Base-by-base conservation (phyloP, 805 yeast genomes). In the Yarrowia porcina region DNA sequence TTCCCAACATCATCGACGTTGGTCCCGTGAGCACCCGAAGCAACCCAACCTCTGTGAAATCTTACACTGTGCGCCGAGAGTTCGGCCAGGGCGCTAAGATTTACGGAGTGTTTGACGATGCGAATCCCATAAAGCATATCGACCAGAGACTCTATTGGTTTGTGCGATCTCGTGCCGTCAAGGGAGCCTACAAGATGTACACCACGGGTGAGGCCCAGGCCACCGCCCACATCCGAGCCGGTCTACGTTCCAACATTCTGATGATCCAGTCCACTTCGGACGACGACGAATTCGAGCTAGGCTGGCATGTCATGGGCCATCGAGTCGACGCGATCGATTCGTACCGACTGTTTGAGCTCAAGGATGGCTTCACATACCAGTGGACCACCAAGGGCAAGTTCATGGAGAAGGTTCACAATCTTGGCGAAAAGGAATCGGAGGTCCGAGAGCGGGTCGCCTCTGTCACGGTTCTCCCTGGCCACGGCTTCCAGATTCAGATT, bases 391-490 rank as follows among this genome's bases (percentile, higher is more conserved):
- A 77, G 59, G 88, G 87, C 18, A 81, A 79, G 66, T 83, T 77
- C 72, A 74, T 85, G 59, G 89, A 85, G 70, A 76, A 76, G 65
- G 86, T 85, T 25, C 75, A 73, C 50, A 84, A 85, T 67, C 70
- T 80, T 13, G 89, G 89, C 11, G 87, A 85, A 69, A 83, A 82
- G 71, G 88, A 83, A 66, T 77, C 83, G 21, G 89, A 85, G 70
- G 77, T 86, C 17, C 77, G 88, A 50, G 86, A 83, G 69, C 77
- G 89, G 61, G 81, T 86, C n/a, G 89, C 83, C 13, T 79, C 77
- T 64, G 85, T 83, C 30, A 73, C 76, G 52, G 79, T 84, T n/a
- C 80, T 82, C 32, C 86, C 83, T 8, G 67, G 67, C 25, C 73
- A 77, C 35, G 88, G 88, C 6, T 85, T 85, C 73, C 83, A 82